These are phyloP conservation scores for Gamarada debralockiae DNA, from an alignment of 495 filamentous ascomycete genomes.

Conservation along the genomic window DNA sequence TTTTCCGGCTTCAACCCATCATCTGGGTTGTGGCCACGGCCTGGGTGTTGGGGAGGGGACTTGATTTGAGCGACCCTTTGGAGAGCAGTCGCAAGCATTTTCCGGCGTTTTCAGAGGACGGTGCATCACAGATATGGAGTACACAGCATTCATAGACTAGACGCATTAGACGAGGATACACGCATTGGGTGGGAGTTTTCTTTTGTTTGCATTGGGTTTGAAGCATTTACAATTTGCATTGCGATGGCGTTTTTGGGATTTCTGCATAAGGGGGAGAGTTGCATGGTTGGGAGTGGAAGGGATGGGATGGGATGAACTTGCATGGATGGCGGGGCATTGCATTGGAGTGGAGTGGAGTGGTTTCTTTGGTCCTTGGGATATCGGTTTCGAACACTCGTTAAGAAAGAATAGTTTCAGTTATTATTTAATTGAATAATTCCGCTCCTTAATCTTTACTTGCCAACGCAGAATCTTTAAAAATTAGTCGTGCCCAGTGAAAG, in stretches of 20 bases:
- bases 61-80: background rate
- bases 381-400: background rate
- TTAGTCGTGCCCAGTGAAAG: slow-evolving; percentile 4
- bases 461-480: slow-evolving; percentile 59
- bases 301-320: background rate
- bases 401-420: background rate
- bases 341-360: background rate
- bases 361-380: background rate
- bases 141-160: background rate
- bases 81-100: background rate
- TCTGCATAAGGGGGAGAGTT: background rate
- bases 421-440: background rate
- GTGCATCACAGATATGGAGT: background rate
- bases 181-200: too few species aligned
- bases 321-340: background rate
- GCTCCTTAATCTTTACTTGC: slow-evolving; percentile 45
- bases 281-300: background rate
- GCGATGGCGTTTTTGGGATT: background rate
- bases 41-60: background rate
- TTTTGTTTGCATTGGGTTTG: too few species aligned
- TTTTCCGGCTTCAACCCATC: background rate
- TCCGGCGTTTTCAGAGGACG: background rate
- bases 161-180: too few species aligned
- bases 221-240: too few species aligned
- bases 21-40: background rate